phyloP scores from a whole-genome alignment of 768 basidiomycete species.

The Russula griseocarnosa region DNA sequence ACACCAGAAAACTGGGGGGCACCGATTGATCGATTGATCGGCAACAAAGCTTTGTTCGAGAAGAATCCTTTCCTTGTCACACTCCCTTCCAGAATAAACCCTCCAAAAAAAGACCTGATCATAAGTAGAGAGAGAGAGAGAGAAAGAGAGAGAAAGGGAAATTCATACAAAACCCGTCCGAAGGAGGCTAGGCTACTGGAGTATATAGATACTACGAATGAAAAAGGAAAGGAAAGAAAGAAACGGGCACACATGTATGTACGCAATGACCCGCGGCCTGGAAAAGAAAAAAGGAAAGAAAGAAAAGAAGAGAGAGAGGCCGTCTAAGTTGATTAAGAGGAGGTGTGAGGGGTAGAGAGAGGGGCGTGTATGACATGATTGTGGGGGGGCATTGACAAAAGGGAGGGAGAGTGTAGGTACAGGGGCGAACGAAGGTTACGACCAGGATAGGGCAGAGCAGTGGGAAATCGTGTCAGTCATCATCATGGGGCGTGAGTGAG shows the following conservation, averaged over 20 bases:
- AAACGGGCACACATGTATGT: conserved; percentile 1
- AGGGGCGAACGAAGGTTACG: neutral
- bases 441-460: neutral
- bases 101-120: conserved; percentile 24
- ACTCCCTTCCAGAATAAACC: no score
- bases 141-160: neutral
- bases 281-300: neutral
- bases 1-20: no score
- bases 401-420: neutral
- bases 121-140: conserved; percentile 9
- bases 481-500: neutral
- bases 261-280: conserved; percentile 11
- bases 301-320: neutral
- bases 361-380: neutral
- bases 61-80: no score
- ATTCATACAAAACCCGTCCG: conserved; percentile 18
- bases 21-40: no score
- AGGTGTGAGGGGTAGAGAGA: neutral
- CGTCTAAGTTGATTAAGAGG: conserved; percentile 16
- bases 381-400: neutral
- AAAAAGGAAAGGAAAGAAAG: neutral
- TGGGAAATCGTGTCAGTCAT: conserved; percentile 5
- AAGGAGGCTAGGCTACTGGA: conserved; percentile 5
- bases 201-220: conserved; percentile 18
- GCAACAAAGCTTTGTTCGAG: no score